phyloP scores from a whole-genome alignment of 805 yeast species.

The Candida tibetensis region DNA sequence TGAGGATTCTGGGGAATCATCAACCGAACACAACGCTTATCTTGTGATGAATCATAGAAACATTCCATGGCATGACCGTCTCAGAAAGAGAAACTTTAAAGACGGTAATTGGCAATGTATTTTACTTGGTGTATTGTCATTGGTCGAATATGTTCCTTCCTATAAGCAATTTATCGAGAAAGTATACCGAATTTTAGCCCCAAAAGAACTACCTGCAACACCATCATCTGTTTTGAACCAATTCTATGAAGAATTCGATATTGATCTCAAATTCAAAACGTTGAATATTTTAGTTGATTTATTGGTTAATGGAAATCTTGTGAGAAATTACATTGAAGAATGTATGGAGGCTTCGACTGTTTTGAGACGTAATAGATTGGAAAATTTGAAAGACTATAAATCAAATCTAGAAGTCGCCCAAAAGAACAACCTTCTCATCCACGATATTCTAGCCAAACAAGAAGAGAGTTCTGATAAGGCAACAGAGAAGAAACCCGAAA shows the following conservation, averaged over 20 bases:
- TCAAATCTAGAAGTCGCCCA: slow-evolving; percentile 49
- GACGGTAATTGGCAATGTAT: slow-evolving; percentile 87
- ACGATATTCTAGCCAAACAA: slow-evolving; percentile 15
- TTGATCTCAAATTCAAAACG: slow-evolving; percentile 53
- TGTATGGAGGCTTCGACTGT: slow-evolving; percentile 62
- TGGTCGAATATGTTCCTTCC: slow-evolving; percentile 55
- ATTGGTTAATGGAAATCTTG: slow-evolving; percentile 53
- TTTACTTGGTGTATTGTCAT: slow-evolving; percentile 67
- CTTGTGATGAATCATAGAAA: slow-evolving; percentile 54
- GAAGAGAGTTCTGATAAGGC: slow-evolving; percentile 1
- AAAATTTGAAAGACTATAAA: slow-evolving; percentile 60
- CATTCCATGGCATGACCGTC: slow-evolving; percentile 72
- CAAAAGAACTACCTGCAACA: slow-evolving; percentile 49
- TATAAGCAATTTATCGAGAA: slow-evolving; percentile 49
- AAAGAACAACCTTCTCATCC: slow-evolving; percentile 22
- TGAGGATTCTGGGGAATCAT: slow-evolving; percentile 13
- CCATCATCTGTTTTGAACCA: slow-evolving; percentile 48
- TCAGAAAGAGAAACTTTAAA: slow-evolving; percentile 68
- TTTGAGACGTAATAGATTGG: slow-evolving; percentile 65
- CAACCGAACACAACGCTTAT: slow-evolving; percentile 42
- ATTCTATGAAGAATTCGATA: slow-evolving; percentile 52
- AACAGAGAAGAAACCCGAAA: slow-evolving; percentile 3
- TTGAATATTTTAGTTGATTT: slow-evolving; percentile 65
- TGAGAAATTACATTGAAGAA: slow-evolving; percentile 64
- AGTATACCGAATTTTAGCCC: slow-evolving; percentile 56